Evolutionary conservation across 768 basidiomycete species (phyloP), one percentile per base, ranked within the genome.

Genomic region (Porpolomopsis calyptriformis): DNA sequence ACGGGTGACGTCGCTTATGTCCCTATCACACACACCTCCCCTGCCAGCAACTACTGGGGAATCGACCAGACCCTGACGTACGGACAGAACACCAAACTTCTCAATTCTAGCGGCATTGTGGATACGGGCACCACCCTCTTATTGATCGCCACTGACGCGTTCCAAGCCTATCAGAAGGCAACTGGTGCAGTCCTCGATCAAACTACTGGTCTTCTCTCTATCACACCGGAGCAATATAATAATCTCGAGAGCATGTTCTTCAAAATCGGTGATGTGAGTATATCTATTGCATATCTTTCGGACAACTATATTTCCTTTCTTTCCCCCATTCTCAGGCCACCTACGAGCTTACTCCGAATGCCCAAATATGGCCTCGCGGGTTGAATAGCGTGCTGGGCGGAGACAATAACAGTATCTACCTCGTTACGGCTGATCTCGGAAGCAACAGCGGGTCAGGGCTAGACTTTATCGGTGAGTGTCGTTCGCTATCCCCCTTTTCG

Each of bases 331-430:
- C 36, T 36, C 49, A 77, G 72, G 61, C 61, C 12, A 70, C 69
- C 7, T 80, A 69, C 53, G 74, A 76, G 57, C 52, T 84, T 46
- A 77, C 74, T 2, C 57, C 76, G 12, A 78, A 82, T 53, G 80
- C 77, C 3, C 82, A 85, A 67, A 76, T 80, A 50, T 84, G 80
- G 78, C 81, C 80, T 0, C 74, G 77, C 39, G 55, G 65, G 2
- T 64, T 77, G 49, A 83, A 85, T 63, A 59, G 64, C 12, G 60
- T 62, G 26, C 69, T 85, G 11, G 79, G 79, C 46, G 83, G 83
- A 38, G 57, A 62, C 22, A 51, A 62, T 3, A 53, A 57, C 53
- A 59, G 60, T 45, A 80, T 82, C 51, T 82, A 80, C 52, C 65
- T 80, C 49, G 67, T 80, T 53, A 63, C 69, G n/a, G 67, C 66